Conservation (phyloP, 192 early-diverging fungal species). For the Entophlyctis luteolus region DNA sequence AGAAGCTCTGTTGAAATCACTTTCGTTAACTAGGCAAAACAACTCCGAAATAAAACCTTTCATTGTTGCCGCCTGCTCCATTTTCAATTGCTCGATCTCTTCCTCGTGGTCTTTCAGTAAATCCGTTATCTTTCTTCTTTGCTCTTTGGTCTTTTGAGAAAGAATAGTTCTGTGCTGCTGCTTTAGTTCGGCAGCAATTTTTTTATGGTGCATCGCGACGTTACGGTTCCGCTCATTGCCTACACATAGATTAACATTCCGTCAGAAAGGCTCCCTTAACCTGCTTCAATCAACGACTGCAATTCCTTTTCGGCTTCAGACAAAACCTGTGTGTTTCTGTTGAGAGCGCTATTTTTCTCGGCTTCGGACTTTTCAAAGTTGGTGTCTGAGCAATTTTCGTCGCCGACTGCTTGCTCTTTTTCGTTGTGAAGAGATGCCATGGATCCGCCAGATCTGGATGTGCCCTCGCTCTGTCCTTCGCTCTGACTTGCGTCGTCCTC, state of each 20-base stretch:
- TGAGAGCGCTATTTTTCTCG: conserved; percentile 14
- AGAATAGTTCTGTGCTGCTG: conserved; percentile 9
- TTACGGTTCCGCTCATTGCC: conserved; percentile 16
- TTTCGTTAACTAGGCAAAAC: too few relatives aligned
- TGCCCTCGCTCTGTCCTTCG: conserved; percentile 5
- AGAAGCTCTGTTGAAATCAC: too few relatives aligned
- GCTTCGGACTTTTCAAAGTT: neutral
- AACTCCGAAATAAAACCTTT: conserved; percentile 7
- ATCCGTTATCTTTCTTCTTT: conserved; percentile 14
- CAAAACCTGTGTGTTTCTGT: conserved; percentile 14
- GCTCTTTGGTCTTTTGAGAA: conserved; percentile 13
- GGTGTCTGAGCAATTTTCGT: neutral
- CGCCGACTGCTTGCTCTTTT: too few relatives aligned
- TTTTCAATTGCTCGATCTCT: conserved; percentile 25
- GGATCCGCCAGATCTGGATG: conserved; percentile 8
- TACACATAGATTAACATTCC: neutral
- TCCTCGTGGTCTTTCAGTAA: conserved; percentile 29
- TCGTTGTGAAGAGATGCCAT: neutral
- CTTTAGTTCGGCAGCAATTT: conserved; percentile 16
- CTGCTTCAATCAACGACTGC: conserved; percentile 2
- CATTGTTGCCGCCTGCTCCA: conserved; percentile 20
- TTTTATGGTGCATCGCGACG: conserved; percentile 22
- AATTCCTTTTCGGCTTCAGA: conserved; percentile 17
- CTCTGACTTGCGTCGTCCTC: neutral
- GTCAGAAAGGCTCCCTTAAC: too few relatives aligned